Percentiles rank a stretch among this genome's conserved stretches.
phyloP scores from a whole-genome alignment of 2,329 filamentous ascomycete species.

The Aspergillus ustus region DNA sequence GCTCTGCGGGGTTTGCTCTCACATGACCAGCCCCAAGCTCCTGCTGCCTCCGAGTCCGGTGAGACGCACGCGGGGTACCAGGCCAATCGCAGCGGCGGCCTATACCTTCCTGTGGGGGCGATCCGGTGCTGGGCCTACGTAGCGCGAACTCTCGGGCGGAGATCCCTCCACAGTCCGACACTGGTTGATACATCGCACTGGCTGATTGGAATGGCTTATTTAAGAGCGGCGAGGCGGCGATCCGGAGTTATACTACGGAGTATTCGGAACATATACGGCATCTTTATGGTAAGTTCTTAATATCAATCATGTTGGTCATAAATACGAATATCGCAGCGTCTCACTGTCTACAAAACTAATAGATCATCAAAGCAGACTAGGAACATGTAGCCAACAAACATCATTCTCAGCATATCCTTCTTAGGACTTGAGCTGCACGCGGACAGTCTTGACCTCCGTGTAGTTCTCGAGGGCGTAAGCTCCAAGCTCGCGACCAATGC shows the following conservation, averaged over 20 bases:
- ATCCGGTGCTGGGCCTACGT: background rate
- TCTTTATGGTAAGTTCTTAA: background rate
- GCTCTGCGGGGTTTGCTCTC: background rate
- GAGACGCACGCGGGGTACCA: background rate
- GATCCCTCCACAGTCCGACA: no score
- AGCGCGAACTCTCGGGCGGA: background rate
- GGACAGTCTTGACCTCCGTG: conserved; percentile 48
- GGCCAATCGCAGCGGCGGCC: background rate
- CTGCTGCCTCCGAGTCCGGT: background rate
- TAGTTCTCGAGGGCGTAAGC: conserved; percentile 50
- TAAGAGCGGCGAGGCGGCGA: background rate
- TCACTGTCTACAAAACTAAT: background rate
- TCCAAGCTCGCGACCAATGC: conserved; percentile 48
- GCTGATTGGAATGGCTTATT: background rate
- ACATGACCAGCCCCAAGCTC: background rate
- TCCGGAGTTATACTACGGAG: background rate
- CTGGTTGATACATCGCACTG: background rate
- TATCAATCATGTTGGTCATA: background rate
- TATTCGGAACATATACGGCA: background rate
- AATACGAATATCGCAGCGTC: background rate
- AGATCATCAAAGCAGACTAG: background rate
- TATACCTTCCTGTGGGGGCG: background rate
- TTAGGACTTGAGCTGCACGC: background rate
- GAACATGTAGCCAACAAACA: background rate
- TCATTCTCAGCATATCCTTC: background rate